Evolutionary conservation across 306 rosid genomes (phyloP), one percentile per base, ranked within the genome.

Genomic region (Vigna unguiculata): DNA sequence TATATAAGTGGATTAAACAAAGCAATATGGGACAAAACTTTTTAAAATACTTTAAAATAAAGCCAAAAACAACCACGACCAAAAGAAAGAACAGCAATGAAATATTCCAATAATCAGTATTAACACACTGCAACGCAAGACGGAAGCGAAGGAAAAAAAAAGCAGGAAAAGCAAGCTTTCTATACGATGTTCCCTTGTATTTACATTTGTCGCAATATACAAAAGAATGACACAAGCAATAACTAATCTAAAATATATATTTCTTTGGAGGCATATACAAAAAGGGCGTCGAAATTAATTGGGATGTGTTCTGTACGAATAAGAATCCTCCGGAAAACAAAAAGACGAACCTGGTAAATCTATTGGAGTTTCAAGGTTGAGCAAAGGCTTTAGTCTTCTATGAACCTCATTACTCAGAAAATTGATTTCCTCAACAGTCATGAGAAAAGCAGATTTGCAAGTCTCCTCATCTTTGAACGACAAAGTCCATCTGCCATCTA

Each of bases 401-500:
- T 86, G 88, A 53, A 89, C 97, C 87, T 92, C 98, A 7, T 78
- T 77, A 51, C 85, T 82, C 76, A 85, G 91, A 45, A 71, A 77
- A 55, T 81, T 79, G 22, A 78, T 60, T 85, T 92, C 97, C 76
- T 92, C 89, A 43, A 80, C 77, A 86, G 87, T 67, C 97, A 92
- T 90, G 15, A 70, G 68, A 34, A 95, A 80, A 32, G 98, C 98
- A 63, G 83, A 83, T 69, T 83, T 87, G 86, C 97, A 95, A 58
- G 97, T 80, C 76, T 88, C 92, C 77, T 86, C 97, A 8, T 92
- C 97, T 74, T 86, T 67, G 82, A 95, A 95, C 14, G 98, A 97
- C 70, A 95, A 79, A 57, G 93, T 95, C 98, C 98, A 95, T 86
- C 97, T 89, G 55, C 98, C 98, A 81, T 95, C 98, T 55, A 91